A percentile compares a stretch with the other conserved stretches of the same genome.
These are phyloP conservation scores for Diutina scorzettiae DNA, from an alignment of 1,139 yeast genomes.

Conservation along the genomic window DNA sequence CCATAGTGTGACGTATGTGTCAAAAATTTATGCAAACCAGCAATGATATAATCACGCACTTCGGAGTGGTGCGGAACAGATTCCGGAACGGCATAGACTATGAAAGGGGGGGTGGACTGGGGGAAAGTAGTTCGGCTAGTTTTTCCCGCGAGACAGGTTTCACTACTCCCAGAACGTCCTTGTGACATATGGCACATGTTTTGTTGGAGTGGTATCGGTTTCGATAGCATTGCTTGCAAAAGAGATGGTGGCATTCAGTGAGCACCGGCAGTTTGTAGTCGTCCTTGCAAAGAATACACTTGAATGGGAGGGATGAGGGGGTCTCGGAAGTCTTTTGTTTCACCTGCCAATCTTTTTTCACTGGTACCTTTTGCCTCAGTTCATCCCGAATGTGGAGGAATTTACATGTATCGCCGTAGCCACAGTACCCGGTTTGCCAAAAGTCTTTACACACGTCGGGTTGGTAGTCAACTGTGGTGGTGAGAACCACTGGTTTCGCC, in stretches of 20 bases:
- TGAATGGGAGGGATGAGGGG: conserved; percentile 52
- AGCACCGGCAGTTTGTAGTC: conserved; percentile 48
- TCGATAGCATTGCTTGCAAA: conserved; percentile 55
- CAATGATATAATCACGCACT: no score
- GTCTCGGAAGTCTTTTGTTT: conserved; percentile 12
- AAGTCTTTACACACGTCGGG: conserved; percentile 94
- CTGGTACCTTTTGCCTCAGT: conserved; percentile 61
- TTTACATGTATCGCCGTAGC: conserved; percentile 97
- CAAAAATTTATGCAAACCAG: neutral
- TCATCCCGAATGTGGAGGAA: conserved; percentile 86
- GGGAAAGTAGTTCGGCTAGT: neutral
- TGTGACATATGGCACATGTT: conserved; percentile 45
- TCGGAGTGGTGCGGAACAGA: neutral
- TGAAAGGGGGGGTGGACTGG: neutral
- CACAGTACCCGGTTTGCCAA: conserved; percentile 88
- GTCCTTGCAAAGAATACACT: conserved; percentile 50
- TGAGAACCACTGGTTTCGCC: neutral
- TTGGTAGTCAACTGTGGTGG: conserved; percentile 66
- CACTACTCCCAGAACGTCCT: conserved; percentile 45
- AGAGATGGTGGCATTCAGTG: conserved; percentile 56
- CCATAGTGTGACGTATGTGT: neutral
- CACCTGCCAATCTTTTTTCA: conserved; percentile 63
- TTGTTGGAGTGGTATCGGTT: conserved; percentile 27
- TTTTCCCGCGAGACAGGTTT: conserved; percentile 12
- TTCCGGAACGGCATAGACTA: neutral